A percentile compares a stretch with the other conserved stretches of the same genome.
These are phyloP conservation scores for Phytophthora boehmeriae DNA, from an alignment of 352 stramenopile genomes.

Conservation along the genomic window DNA sequence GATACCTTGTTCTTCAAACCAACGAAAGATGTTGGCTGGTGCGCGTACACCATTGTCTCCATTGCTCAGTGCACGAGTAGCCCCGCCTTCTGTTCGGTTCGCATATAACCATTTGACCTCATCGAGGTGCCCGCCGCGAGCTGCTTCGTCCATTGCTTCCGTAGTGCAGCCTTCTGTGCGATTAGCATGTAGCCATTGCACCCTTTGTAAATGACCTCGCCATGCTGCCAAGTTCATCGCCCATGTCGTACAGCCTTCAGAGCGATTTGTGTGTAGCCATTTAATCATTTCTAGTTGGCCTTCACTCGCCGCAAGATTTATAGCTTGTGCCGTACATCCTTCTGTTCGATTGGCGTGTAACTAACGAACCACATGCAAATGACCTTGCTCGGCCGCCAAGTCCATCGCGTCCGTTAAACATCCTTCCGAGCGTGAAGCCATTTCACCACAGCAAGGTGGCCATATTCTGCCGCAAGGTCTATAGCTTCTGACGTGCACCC, in stretches of 20 bases:
- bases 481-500: slow-evolving; percentile 11
- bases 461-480: slow-evolving; percentile 19
- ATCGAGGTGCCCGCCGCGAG: slow-evolving; percentile 3
- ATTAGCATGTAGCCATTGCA: slow-evolving; percentile 19
- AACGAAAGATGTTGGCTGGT: not conserved
- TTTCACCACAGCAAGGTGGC: slow-evolving; percentile 24
- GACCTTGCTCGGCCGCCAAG: slow-evolving; percentile 1
- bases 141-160: slow-evolving; percentile 6
- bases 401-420: slow-evolving; percentile 16
- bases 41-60: not conserved
- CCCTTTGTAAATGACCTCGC: not conserved
- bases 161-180: not conserved
- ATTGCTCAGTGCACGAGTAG: not conserved
- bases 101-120: slow-evolving; percentile 20
- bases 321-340: slow-evolving; percentile 12
- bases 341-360: slow-evolving; percentile 9
- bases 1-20: not conserved
- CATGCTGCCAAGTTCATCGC: slow-evolving; percentile 10
- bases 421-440: slow-evolving; percentile 25
- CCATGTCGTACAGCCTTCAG: slow-evolving; percentile 3
- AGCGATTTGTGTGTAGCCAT: slow-evolving; percentile 8
- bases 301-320: slow-evolving; percentile 10
- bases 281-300: slow-evolving; percentile 13
- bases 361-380: slow-evolving; percentile 17
- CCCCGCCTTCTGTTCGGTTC: slow-evolving; percentile 6